These are phyloP conservation scores for Oidiodendron maius DNA, from an alignment of 495 filamentous ascomycete species.

Conservation along the genomic window DNA sequence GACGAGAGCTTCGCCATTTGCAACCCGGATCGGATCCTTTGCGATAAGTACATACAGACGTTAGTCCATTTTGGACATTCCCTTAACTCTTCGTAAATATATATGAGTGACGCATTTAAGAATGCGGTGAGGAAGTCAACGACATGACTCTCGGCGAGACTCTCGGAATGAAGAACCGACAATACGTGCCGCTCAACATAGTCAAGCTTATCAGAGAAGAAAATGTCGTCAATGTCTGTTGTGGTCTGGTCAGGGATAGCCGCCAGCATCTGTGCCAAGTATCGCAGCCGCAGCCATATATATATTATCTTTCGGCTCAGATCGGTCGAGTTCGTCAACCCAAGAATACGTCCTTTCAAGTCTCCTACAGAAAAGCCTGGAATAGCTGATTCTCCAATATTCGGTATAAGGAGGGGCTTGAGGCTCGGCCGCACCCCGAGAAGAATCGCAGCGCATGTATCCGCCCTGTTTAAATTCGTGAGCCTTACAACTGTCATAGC, in stretches of 20 bases:
- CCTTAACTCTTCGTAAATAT: slow-evolving; percentile 1
- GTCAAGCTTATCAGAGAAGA: slow-evolving; percentile 6
- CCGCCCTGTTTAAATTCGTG: slow-evolving; percentile 1
- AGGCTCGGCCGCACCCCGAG: not conserved
- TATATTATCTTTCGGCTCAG: not conserved
- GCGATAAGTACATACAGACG: not conserved
- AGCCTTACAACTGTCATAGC: not conserved
- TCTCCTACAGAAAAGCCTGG: not conserved
- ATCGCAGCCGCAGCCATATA: slow-evolving; percentile 8
- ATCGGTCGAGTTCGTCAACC: not conserved
- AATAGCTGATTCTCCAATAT: slow-evolving; percentile 2
- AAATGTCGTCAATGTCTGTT: not conserved
- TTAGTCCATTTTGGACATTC: slow-evolving; percentile 9
- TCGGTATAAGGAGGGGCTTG: not conserved
- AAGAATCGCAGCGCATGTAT: slow-evolving; percentile 5
- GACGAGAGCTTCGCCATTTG: not conserved
- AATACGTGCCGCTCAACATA: slow-evolving; percentile 1
- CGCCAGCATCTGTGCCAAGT: slow-evolving; percentile 2
- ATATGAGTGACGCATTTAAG: slow-evolving; percentile 2
- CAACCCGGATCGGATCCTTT: slow-evolving; percentile 6
- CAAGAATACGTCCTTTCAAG: not conserved
- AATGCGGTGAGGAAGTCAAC: slow-evolving; percentile 5
- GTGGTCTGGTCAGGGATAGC: not conserved
- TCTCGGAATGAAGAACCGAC: not conserved
- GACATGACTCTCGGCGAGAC: not conserved